Percentiles rank a stretch among this genome's conserved stretches.
Evolutionary conservation across 2,329 filamentous ascomycete genomes (phyloP).

Genomic region (Ophiostoma pallidulum): DNA sequence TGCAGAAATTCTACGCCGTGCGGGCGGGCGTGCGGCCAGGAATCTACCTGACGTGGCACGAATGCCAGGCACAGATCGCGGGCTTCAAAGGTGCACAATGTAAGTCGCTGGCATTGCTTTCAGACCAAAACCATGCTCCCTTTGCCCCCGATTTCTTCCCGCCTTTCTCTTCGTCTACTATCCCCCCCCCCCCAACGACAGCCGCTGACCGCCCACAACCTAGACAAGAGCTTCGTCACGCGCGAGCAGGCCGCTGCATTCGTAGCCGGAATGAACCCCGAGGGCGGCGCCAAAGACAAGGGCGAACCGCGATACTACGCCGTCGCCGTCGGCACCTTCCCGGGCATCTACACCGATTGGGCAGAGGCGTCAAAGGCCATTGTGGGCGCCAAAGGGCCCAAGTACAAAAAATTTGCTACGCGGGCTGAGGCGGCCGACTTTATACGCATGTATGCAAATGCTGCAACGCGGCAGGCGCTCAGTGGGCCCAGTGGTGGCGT

Average conservation of each 20-base stretch:
- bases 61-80: conserved; percentile 51
- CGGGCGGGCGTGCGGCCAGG: conserved; percentile 46
- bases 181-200: neutral
- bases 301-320: conserved; percentile 45
- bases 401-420: conserved; percentile 60
- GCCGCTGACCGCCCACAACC: conserved; percentile 1
- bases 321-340: conserved; percentile 47
- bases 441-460: conserved; percentile 44
- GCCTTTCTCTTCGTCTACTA: conserved; percentile 18
- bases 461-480: conserved; percentile 33
- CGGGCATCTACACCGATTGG: conserved; percentile 58
- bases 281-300: conserved; percentile 28
- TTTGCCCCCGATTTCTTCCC: neutral
- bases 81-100: conserved; percentile 57
- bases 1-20: conserved; percentile 55
- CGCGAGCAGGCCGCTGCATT: conserved; percentile 71
- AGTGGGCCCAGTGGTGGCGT: conserved; percentile 21
- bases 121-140: neutral
- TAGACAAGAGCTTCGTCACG: conserved; percentile 72
- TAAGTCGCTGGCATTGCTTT: conserved; percentile 34
- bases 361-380: conserved; percentile 62
- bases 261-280: conserved; percentile 49
- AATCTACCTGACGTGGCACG: conserved; percentile 52
- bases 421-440: conserved; percentile 68
- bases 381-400: conserved; percentile 58